Base-by-base conservation (phyloP, 1,139 yeast genomes). In the Yamadazyma buinensis region DNA sequence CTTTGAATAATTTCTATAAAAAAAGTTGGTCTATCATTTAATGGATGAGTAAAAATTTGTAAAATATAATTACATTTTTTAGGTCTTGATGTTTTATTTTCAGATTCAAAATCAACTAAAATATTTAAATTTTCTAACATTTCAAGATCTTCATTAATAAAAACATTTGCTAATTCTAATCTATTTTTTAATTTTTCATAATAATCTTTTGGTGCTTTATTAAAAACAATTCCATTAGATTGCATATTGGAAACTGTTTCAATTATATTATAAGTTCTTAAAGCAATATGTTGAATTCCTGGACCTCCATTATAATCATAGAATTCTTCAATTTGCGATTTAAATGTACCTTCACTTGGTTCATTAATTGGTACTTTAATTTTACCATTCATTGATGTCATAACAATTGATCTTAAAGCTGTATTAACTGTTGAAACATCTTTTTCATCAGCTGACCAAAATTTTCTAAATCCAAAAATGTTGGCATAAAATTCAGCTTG, bases 331-430 rank as follows among this genome's bases (percentile, higher is more conserved):
- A 86, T 80, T 54, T 86, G 95, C 2, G 90, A 79, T 51, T 70
- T 76, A 51, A 72, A 72, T 37, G 63, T 59, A 2, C 90, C 85
- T 35, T 62, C 53, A 0, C 87, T 90, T 0, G 95, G 95, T 54
- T 85, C 95, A 55, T 85, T 86, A 32, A 86, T 75, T 8, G 95
- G 95, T 75, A 86, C 79, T 55, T 84, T 84, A 44, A 84, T 73
- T 30, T 52, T 57, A 5, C 83, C 85, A 47, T 80, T 77, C 11
- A 72, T 64, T 5, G 84, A 77, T 0, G 90, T 75, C 90, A 85
- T 81, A 11, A 85, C 95, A 17, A 80, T 73, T 5, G 94, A 82
- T 39, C 76, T 70, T 36, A 85, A 68, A 0, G 92, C 84, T 1
- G 90, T 75, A 44, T 63, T 77, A 34, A 73, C 77, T 0, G 95